phyloP scores from a whole-genome alignment of 1,284 basidiomycete genomes.

The Bjerkandera adusta region DNA sequence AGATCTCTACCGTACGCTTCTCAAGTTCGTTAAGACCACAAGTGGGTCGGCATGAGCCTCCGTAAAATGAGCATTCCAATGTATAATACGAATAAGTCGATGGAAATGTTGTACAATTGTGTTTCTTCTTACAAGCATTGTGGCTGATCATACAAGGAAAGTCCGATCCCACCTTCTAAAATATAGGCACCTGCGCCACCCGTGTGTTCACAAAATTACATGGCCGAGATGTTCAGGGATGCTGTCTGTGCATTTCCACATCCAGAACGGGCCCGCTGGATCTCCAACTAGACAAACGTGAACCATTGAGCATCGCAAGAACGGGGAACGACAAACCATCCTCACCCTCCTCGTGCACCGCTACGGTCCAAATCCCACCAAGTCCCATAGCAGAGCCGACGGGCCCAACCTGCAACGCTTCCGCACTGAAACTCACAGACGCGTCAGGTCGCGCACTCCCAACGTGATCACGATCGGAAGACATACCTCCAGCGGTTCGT shows the following conservation, averaged over 20 bases:
- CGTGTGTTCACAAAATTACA: not conserved
- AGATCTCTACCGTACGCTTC: slow-evolving; percentile 58
- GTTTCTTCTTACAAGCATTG: too few species aligned
- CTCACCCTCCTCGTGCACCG: slow-evolving; percentile 56
- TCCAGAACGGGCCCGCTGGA: slow-evolving; percentile 63
- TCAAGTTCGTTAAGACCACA: slow-evolving; percentile 45
- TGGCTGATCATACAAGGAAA: too few species aligned
- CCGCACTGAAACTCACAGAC: slow-evolving; percentile 36
- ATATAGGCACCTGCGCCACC: too few species aligned
- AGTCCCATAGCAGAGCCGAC: slow-evolving; percentile 62
- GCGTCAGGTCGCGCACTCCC: not conserved
- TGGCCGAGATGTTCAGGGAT: slow-evolving; percentile 14
- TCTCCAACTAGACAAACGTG: slow-evolving; percentile 39
- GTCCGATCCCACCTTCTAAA: too few species aligned
- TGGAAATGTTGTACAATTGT: too few species aligned
- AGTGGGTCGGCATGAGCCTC: slow-evolving; percentile 14
- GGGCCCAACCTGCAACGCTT: slow-evolving; percentile 62
- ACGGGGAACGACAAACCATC: not conserved
- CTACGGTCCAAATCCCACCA: slow-evolving; percentile 64
- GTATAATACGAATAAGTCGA: slow-evolving; percentile 1
- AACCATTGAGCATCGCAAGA: slow-evolving; percentile 1
- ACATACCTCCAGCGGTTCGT: slow-evolving; percentile 54
- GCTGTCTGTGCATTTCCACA: slow-evolving; percentile 47
- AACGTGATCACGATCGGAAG: not conserved
- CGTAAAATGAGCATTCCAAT: not conserved